A percentile compares a stretch with the other conserved stretches of the same genome.
Conservation (phyloP, 1,139 yeast species). For the Kurtzmaniella quercitrusa region DNA sequence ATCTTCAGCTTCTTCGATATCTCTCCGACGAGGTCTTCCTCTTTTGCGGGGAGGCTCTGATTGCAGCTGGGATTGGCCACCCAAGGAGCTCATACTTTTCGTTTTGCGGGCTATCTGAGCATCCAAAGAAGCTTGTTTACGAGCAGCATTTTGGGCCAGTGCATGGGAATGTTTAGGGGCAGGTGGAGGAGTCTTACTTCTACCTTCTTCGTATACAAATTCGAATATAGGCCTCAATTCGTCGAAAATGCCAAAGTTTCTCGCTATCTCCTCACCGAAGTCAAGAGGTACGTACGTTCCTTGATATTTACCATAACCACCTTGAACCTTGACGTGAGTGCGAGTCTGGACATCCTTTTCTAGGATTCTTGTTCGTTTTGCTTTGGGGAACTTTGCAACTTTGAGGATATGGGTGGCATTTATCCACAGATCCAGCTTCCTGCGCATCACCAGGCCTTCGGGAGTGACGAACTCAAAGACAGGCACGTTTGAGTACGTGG, state of each 20-base stretch:
- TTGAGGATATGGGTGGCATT: conserved; percentile 90
- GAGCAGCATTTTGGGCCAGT: conserved; percentile 49
- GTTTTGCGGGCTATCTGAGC: conserved; percentile 17
- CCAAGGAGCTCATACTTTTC: conserved; percentile 19
- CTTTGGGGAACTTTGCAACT: conserved; percentile 83
- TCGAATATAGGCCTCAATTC: conserved; percentile 67
- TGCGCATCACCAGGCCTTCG: conserved; percentile 80
- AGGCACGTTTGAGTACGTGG: conserved; percentile 78
- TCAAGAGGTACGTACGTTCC: conserved; percentile 89
- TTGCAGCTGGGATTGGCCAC: conserved; percentile 9
- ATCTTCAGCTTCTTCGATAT: not conserved
- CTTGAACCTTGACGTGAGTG: conserved; percentile 87
- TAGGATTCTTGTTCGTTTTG: conserved; percentile 76
- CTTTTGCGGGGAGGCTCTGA: conserved; percentile 38
- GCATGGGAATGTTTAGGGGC: conserved; percentile 86
- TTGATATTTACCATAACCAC: conserved; percentile 92
- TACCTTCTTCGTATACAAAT: conserved; percentile 53
- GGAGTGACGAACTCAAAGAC: conserved; percentile 67
- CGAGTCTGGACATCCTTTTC: conserved; percentile 88
- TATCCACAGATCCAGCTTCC: conserved; percentile 75
- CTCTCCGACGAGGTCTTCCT: conserved; percentile 45
- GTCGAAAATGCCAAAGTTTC: conserved; percentile 67
- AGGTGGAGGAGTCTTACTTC: conserved; percentile 66
- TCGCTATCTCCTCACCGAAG: conserved; percentile 63
- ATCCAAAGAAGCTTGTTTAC: conserved; percentile 27